Percentiles rank a stretch among this genome's conserved stretches.
phyloP scores from a whole-genome alignment of 179 eudicot species.

The Silene noctiflora region DNA sequence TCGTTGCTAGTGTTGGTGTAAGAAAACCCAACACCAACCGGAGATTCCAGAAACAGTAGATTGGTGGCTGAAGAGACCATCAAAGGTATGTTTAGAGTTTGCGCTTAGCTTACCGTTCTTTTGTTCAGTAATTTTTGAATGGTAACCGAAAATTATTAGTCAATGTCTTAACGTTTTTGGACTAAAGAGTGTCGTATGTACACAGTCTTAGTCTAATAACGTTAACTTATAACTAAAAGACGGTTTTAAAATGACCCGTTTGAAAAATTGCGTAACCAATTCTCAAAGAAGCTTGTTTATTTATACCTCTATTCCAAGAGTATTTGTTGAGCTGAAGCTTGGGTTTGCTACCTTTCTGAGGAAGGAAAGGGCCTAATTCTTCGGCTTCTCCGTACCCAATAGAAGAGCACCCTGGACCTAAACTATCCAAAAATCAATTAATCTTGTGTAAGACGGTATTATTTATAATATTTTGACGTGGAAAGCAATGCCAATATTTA shows the following conservation, averaged over 20 bases:
- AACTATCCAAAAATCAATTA: too few species aligned
- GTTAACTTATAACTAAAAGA: too few species aligned
- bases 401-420: constrained; percentile 94
- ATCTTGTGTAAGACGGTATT: neutral
- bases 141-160: too few species aligned
- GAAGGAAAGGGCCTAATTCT: constrained; percentile 74
- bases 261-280: too few species aligned
- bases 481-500: too few species aligned
- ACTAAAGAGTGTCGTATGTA: too few species aligned
- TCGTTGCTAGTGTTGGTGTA: constrained; percentile 75
- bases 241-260: too few species aligned
- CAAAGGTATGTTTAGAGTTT: too few species aligned
- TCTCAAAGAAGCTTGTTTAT: neutral
- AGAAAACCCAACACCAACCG: constrained; percentile 90
- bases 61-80: constrained; percentile 57
- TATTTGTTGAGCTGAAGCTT: constrained; percentile 61
- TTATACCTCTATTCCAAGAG: constrained; percentile 68
- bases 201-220: too few species aligned
- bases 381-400: constrained; percentile 79
- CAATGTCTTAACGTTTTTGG: too few species aligned
- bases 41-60: constrained; percentile 79
- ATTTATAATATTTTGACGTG: too few species aligned
- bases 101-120: neutral
- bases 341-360: constrained; percentile 46
- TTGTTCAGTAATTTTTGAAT: neutral